Base-by-base conservation (phyloP, 495 filamentous ascomycete genomes). In the Bombardia bombarda region DNA sequence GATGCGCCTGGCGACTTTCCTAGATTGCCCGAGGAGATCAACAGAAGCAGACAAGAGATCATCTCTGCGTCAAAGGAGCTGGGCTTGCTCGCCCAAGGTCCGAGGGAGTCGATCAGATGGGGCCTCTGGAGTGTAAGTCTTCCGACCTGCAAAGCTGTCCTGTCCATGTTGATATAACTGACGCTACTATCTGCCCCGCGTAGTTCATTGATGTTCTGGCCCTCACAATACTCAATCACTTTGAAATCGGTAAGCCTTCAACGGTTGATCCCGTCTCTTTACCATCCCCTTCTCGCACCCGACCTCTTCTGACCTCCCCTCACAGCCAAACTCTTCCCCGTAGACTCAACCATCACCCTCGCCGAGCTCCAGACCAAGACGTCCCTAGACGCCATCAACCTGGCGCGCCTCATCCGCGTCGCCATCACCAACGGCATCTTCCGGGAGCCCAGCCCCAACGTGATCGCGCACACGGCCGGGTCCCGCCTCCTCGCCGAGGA, bases 351-450 rank as follows among this genome's bases (percentile, higher is more conserved):
- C 26, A 68, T 67, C 35, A 60, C 66, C 2, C 70, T 73, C 41
- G 38, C 54, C 16, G 57, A 72, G 32, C 59, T 78, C 7, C 57
- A 73, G 12, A 24, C 47, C 30, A 57, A 58, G 32, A 68, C 64
- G 0, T 43, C 60, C 0, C 49, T 77, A 9, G 62, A 70, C 38
- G 51, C 65, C 22, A 54, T 58, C 45, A 69, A 74, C 45, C 57
- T 78, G 13, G 61, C 67, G 24, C 69, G 76, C 19, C 44, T 77
- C 20, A 52, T 80, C n/a, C 74, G 75, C 4, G 62, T 75, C 41
- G 73, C 68, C 31, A 79, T 79, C 56, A 73, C 68, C 38, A 70
- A 74, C 42, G 63, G 62, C 13, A 70, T 80, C 43, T 82, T 82
- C 65, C 51, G 58, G 14, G 77, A 81, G 40, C 67, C 71, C 3